A percentile compares a stretch with the other conserved stretches of the same genome.
Evolutionary conservation across 768 basidiomycete species (phyloP).

Genomic region (Dendrothele bispora): DNA sequence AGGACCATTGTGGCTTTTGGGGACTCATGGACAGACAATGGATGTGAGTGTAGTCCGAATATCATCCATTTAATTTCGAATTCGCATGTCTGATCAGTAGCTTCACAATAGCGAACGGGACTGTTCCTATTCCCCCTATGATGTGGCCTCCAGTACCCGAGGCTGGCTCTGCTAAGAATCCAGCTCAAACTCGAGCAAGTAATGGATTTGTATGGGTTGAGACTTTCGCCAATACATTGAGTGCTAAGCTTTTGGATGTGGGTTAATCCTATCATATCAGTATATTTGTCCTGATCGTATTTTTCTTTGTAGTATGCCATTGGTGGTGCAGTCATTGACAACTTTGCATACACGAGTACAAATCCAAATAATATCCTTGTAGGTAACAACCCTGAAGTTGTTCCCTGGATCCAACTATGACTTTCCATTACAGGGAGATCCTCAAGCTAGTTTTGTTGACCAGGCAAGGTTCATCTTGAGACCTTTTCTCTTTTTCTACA

Average conservation of each 20-base stretch:
- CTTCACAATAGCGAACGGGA: conserved; percentile 32
- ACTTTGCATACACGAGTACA: conserved; percentile 32
- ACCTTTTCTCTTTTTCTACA: neutral
- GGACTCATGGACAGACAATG: no score
- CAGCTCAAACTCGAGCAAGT: conserved; percentile 28
- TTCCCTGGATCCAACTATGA: neutral
- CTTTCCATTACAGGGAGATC: conserved; percentile 15
- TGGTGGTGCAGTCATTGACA: conserved; percentile 33
- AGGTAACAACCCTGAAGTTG: neutral
- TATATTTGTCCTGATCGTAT: neutral
- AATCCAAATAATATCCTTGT: conserved; percentile 25
- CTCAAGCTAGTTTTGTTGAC: conserved; percentile 26
- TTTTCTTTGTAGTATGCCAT: conserved; percentile 35
- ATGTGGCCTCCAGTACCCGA: conserved; percentile 31
- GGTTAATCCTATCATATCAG: neutral
- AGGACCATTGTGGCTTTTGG: no score
- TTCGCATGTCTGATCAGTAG: no score
- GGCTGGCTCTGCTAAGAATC: conserved; percentile 25
- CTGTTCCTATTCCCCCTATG: conserved; percentile 30
- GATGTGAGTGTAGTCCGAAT: no score
- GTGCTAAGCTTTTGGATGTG: conserved; percentile 30
- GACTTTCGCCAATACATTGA: conserved; percentile 25
- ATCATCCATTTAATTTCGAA: no score
- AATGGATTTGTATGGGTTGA: conserved; percentile 34
- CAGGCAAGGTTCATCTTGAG: conserved; percentile 12